Conservation (phyloP, 257 asterid genomes). For the Dorcoceras hygrometricum region DNA sequence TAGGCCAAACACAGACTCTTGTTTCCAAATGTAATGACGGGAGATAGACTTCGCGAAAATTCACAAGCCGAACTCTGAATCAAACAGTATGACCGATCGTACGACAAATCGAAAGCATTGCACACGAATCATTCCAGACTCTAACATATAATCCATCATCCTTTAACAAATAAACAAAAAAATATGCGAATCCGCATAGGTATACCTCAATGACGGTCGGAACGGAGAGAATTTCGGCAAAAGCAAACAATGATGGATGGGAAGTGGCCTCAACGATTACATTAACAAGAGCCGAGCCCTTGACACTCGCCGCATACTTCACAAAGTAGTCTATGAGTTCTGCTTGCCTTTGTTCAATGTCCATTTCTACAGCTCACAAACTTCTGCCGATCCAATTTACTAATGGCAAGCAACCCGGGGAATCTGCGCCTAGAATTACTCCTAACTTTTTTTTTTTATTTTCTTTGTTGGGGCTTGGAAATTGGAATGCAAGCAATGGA, state of each 20-base stretch:
- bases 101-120: slow-evolving; percentile 8
- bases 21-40: not conserved
- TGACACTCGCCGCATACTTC: slow-evolving; percentile 57
- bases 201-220: slow-evolving; percentile 64
- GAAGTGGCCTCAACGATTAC: slow-evolving; percentile 84
- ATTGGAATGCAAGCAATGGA: too few species aligned
- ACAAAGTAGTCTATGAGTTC: slow-evolving; percentile 78
- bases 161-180: not conserved
- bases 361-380: slow-evolving; percentile 46
- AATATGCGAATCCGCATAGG: not conserved
- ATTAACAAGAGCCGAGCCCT: slow-evolving; percentile 54
- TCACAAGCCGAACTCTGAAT: not conserved
- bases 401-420: too few species aligned
- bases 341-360: slow-evolving; percentile 79
- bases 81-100: not conserved
- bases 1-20: not conserved
- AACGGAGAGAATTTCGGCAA: slow-evolving; percentile 84
- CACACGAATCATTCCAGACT: slow-evolving; percentile 12
- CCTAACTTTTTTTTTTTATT: too few species aligned
- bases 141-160: not conserved
- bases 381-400: slow-evolving; percentile 17
- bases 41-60: too few species aligned
- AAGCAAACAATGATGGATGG: slow-evolving; percentile 91
- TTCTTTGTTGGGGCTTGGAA: too few species aligned
- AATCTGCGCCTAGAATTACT: not conserved